Base-by-base conservation (phyloP, 2,329 filamentous ascomycete species). In the Thielaviopsis punctulata region DNA sequence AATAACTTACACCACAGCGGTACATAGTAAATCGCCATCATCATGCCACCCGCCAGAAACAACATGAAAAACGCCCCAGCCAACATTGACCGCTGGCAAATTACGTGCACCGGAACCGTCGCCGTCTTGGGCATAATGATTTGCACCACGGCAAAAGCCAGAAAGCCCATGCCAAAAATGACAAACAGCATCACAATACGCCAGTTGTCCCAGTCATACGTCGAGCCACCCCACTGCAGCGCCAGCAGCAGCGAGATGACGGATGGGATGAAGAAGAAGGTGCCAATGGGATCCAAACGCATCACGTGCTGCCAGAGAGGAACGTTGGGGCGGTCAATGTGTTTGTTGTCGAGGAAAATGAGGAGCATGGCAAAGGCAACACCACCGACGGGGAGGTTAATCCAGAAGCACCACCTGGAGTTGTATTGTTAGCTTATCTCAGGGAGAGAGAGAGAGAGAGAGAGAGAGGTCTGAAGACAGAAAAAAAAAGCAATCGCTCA, bases 161-260 rank as follows among this genome's bases (percentile, higher is more conserved):
- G 53, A 10, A 68, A 65, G 2, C 70, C 65, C 15, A 72, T 58
- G 1, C 59, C 72, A 54, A 75, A 77, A 9, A 77, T 57, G 44
- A 70, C 65, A 8, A 80, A 68, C n/a, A 80, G 65, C 7, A 72
- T 58, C 48, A 79, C 70, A 51, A 78, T 70, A 44, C 71, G 69
- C 65, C 71, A 72, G 56, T 65, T 68, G 39, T 61, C 64, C 77
- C 76, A 80, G 0, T 65, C 56, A 57, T 77, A 75, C 2, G 62
- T 68, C 2, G 69, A 68, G 3, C 77, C 77, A 49, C 76, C 77
- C 78, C 77, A 82, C 59, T 82, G 75, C 30, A 84, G 66, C 1
- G 79, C 79, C 4, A 84, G 65, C 2, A 83, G 63, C 36, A 82
- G 72, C 56, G 71, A 77, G 13, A 80, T 68, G 39, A 80, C 69